Evolutionary conservation across 305 asterid species (phyloP), one percentile per base, ranked within the genome.

Genomic region (Caryopteris hybrid): DNA sequence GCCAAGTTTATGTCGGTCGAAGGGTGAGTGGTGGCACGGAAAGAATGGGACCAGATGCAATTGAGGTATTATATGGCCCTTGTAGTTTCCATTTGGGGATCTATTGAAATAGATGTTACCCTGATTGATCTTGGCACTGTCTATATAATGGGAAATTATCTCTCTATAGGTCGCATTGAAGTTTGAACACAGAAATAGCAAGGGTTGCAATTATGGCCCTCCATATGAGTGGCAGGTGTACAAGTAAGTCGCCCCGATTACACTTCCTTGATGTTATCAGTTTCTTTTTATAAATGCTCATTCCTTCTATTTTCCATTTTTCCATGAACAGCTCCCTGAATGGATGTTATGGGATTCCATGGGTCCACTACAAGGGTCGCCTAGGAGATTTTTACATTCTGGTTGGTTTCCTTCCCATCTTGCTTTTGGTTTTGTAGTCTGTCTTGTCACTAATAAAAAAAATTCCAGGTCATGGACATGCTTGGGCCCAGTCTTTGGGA

Each of bases 401-500:
- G 91, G 98, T 95, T 51, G 68, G 93, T 79, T 61, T 76, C 64
- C 34, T 50, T 50, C 68, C 14, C 52, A 53, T 66, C 60, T 47
- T 6, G 5, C 58, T 68, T 50, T 9, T n/a, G 39, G 9, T 7
- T 64, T 74, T 46, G 1, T 52, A 50, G 9, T 51, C 39, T 42
- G 53, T 25, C 31, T 1, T 25, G 31, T 25, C 4, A 1, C 31
- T 25, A 25, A 25, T 4, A 25, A 25, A 25, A 2, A 25, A 1
- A 1, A 4, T 25, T 25, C 31, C 84, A 92, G 99, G 99, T 95
- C 70, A 95, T 95, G 99, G 99, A 95, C 92, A 95, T 95, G 80
- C 99, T 95, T 41, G 99, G 99, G 64, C 99, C 99, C 8, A 94
- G 98, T 83, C 97, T 95, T 70, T 95, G 99, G 99, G 99, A 95